phyloP scores from a whole-genome alignment of 495 filamentous ascomycete species.

The Acidiella bohemica region DNA sequence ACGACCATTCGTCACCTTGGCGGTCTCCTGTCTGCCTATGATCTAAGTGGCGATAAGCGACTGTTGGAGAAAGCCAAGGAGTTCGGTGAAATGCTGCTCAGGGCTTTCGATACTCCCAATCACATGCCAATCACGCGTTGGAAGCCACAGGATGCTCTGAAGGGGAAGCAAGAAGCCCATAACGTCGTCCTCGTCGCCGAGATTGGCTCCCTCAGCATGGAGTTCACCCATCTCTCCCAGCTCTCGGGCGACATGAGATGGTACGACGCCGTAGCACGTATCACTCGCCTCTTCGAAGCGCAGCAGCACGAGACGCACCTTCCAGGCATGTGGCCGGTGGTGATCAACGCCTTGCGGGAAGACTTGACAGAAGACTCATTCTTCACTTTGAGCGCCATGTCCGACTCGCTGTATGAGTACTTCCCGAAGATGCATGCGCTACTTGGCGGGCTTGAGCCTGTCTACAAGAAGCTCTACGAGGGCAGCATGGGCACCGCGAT shows the following conservation, averaged over 20 bases:
- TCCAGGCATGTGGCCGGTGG: conserved; percentile 31
- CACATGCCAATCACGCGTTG: conserved; percentile 36
- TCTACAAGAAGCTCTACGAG: conserved; percentile 25
- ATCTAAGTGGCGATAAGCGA: conserved; percentile 25
- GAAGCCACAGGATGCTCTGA: conserved; percentile 32
- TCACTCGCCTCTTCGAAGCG: conserved; percentile 22
- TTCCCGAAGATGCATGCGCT: conserved; percentile 38
- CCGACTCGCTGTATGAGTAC: conserved; percentile 31
- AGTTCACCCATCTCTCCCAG: conserved; percentile 28
- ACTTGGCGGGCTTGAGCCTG: conserved; percentile 23
- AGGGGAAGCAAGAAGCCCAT: conserved; percentile 32
- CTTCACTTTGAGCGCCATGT: conserved; percentile 29
- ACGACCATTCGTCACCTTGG: conserved; percentile 31
- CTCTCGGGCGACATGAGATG: conserved; percentile 28
- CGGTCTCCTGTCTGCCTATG: conserved; percentile 28
- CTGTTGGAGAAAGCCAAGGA: conserved; percentile 27
- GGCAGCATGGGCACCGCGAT: conserved; percentile 25
- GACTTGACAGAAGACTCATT: conserved; percentile 30
- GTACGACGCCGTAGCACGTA: conserved; percentile 26
- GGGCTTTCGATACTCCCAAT: conserved; percentile 31
- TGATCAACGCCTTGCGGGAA: conserved; percentile 27
- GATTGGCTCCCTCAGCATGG: conserved; percentile 27
- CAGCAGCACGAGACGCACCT: conserved; percentile 28
- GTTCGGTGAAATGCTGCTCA: conserved; percentile 29
- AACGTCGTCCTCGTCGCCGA: conserved; percentile 30